A percentile compares a stretch with the other conserved stretches of the same genome.
These are phyloP conservation scores for Hanseniaspora nectarophila DNA, from an alignment of 805 yeast genomes.

Conservation along the genomic window DNA sequence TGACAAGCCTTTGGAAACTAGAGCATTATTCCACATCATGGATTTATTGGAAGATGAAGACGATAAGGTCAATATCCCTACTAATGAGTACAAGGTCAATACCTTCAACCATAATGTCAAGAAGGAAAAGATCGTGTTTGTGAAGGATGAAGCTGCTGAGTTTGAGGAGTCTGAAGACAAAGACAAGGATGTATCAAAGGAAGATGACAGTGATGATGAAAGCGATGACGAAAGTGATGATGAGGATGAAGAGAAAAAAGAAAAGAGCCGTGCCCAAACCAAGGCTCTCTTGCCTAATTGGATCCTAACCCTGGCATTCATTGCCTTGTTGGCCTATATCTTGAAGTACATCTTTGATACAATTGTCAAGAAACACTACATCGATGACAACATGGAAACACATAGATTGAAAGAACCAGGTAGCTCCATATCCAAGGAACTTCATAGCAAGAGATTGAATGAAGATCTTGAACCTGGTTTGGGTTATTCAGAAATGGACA, in stretches of 20 bases:
- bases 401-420: not conserved
- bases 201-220: slow-evolving; percentile 32
- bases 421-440: not conserved
- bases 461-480: slow-evolving; percentile 25
- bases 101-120: slow-evolving; percentile 18
- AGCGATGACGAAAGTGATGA: slow-evolving; percentile 40
- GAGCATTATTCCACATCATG: slow-evolving; percentile 54
- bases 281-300: slow-evolving; percentile 9
- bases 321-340: not conserved
- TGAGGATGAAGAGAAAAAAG: slow-evolving; percentile 15
- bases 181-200: slow-evolving; percentile 21
- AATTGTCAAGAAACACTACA: not conserved
- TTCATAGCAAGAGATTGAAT: slow-evolving; percentile 23
- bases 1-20: slow-evolving; percentile 57
- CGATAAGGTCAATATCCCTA: not conserved
- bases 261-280: slow-evolving; percentile 16
- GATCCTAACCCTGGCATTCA: not conserved
- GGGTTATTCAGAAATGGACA: slow-evolving; percentile 17
- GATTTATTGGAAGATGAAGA: not conserved
- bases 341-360: slow-evolving; percentile 3
- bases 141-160: not conserved
- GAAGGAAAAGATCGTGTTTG: slow-evolving; percentile 15
- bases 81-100: not conserved
- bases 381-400: not conserved
- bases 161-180: slow-evolving; percentile 32